phyloP scores from a whole-genome alignment of 441 rosid genomes.

The Corymbia citriodora region DNA sequence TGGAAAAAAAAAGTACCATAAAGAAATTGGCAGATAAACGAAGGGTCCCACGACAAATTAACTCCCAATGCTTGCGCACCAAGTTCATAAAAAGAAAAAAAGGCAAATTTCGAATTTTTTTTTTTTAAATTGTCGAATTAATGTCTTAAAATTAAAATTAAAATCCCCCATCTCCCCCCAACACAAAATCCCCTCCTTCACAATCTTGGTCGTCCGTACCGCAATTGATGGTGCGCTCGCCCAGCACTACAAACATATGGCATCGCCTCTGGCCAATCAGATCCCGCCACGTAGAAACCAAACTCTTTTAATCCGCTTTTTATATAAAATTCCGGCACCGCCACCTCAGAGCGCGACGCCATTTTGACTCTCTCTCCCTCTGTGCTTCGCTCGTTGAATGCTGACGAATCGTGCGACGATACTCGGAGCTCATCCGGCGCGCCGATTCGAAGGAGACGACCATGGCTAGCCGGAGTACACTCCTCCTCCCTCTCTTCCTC shows the following conservation, averaged over 20 bases:
- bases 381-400: neutral
- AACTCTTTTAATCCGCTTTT: neutral
- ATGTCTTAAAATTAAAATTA: neutral
- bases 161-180: neutral
- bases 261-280: neutral
- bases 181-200: neutral
- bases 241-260: no score
- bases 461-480: neutral
- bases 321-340: neutral
- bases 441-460: neutral
- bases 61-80: neutral
- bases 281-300: neutral
- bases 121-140: neutral
- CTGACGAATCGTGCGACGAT: neutral
- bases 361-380: neutral
- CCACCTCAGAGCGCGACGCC: neutral
- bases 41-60: neutral
- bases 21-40: neutral
- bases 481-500: neutral
- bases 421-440: neutral
- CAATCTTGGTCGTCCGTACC: neutral
- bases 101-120: neutral
- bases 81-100: neutral
- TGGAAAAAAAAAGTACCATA: fast-evolving
- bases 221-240: neutral